These are phyloP conservation scores for Cetraspora pellucida DNA, from an alignment of 192 early-diverging fungal species.

Conservation along the genomic window DNA sequence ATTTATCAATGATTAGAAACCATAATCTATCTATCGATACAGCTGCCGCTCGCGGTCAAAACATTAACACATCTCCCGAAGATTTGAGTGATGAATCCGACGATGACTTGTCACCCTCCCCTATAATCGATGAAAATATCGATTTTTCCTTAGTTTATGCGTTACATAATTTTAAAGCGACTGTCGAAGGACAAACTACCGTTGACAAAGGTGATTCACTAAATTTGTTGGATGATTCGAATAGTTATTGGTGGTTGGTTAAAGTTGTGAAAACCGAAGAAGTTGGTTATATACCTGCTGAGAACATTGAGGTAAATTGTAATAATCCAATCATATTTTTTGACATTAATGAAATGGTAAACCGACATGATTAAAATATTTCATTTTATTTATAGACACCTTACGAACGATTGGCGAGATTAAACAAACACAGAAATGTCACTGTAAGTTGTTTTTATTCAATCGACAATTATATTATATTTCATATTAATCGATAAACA, in stretches of 20 bases:
- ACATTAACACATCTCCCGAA: background rate
- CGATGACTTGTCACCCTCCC: constrained; percentile 45
- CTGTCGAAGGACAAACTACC: constrained; percentile 82
- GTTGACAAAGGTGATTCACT: constrained; percentile 77
- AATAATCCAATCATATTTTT: no score
- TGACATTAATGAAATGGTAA: no score
- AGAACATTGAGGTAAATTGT: constrained; percentile 74
- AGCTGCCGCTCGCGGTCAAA: constrained; percentile 19
- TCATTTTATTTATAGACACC: constrained; percentile 52
- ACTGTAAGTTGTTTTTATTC: constrained; percentile 41
- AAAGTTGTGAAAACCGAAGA: constrained; percentile 67
- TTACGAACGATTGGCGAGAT: constrained; percentile 72
- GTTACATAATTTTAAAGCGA: constrained; percentile 85
- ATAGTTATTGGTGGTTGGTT: constrained; percentile 83
- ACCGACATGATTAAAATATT: no score
- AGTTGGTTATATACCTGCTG: constrained; percentile 90
- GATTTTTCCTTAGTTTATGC: constrained; percentile 82
- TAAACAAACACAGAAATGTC: constrained; percentile 77
- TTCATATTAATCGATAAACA: background rate
- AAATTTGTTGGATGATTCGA: constrained; percentile 79
- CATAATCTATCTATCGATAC: constrained; percentile 32
- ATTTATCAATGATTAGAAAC: constrained; percentile 34
- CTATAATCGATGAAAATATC: constrained; percentile 63
- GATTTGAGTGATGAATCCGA: constrained; percentile 40
- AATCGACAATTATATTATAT: background rate